Evolutionary conservation across 2,329 filamentous ascomycete species (phyloP).

Genomic region (Aspergillus sp.): DNA sequence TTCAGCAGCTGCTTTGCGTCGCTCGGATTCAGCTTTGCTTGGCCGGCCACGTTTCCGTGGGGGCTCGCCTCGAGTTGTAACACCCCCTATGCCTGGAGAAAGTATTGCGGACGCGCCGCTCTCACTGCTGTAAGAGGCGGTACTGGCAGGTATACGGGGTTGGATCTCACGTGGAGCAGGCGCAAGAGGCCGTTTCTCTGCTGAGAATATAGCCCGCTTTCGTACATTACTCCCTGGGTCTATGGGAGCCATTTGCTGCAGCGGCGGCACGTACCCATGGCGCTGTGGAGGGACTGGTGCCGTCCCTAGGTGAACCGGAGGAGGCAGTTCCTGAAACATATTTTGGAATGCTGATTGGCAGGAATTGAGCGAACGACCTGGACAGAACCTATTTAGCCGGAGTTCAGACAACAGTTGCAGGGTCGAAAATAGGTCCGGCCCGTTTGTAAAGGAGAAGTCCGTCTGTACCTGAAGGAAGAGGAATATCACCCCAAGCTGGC

Average conservation of each 20-base stretch:
- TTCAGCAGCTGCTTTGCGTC: conserved; percentile 43
- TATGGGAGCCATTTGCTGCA: conserved; percentile 27
- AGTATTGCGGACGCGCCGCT: conserved; percentile 38
- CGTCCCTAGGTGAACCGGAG: conserved; percentile 23
- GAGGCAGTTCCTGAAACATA: conserved; percentile 37
- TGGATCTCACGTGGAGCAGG: conserved; percentile 46
- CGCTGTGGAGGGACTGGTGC: conserved; percentile 26
- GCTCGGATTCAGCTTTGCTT: conserved; percentile 47
- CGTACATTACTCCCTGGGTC: conserved; percentile 32
- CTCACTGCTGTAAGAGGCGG: conserved; percentile 40
- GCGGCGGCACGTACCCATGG: conserved; percentile 26
- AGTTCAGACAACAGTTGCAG: background rate
- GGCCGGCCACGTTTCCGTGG: conserved; percentile 49
- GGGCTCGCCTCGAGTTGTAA: conserved; percentile 34
- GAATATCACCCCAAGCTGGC: conserved; percentile 47
- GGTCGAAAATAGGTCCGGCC: conserved; percentile 4
- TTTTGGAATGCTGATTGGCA: conserved; percentile 40
- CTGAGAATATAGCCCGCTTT: conserved; percentile 38
- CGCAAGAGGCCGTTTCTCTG: conserved; percentile 34
- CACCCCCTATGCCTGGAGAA: conserved; percentile 38
- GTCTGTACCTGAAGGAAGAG: conserved; percentile 47
- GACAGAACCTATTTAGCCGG: conserved; percentile 23
- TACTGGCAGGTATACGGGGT: conserved; percentile 42
- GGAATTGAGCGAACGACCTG: conserved; percentile 46
- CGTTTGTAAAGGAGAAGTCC: background rate